Evolutionary conservation across 176 grass and related monocot species (phyloP).

Genomic region (Oryza longistaminata): DNA sequence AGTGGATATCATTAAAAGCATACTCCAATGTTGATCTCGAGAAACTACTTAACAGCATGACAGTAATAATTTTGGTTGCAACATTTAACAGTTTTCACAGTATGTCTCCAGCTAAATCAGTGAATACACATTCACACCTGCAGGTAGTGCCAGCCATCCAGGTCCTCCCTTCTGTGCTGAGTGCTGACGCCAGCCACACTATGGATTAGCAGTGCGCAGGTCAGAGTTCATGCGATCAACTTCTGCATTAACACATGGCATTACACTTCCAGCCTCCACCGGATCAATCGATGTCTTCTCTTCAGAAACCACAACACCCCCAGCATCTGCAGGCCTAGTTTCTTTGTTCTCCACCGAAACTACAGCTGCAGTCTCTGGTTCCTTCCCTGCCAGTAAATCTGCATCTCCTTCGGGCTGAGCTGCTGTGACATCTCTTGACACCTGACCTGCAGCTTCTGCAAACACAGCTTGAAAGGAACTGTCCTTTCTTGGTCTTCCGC

Average conservation of each 20-base stretch:
- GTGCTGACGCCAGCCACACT: background rate
- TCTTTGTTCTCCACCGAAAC: background rate
- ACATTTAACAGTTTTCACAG: conserved; percentile 22
- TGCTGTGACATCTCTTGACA: conserved; percentile 14
- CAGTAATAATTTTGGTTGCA: background rate
- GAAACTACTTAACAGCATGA: conserved; percentile 9
- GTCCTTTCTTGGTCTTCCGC: conserved; percentile 40
- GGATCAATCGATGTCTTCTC: conserved; percentile 5
- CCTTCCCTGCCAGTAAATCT: background rate
- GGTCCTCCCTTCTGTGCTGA: background rate
- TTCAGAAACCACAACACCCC: background rate
- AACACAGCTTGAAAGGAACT: conserved; percentile 1
- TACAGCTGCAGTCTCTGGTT: conserved; percentile 11
- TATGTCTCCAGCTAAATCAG: conserved; percentile 11
- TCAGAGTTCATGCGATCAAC: conserved; percentile 2
- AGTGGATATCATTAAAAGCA: conserved; percentile 15
- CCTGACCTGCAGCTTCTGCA: conserved; percentile 6
- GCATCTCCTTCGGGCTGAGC: background rate
- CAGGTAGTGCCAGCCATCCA: background rate
- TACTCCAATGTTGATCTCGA: background rate
- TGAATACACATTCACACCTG: background rate
- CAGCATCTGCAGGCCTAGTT: background rate
- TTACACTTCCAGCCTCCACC: background rate
- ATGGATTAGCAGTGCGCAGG: background rate
- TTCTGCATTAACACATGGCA: background rate